These are phyloP conservation scores for Synchytrium microbalum DNA, from an alignment of 371 early-diverging fungal genomes.

Conservation along the genomic window DNA sequence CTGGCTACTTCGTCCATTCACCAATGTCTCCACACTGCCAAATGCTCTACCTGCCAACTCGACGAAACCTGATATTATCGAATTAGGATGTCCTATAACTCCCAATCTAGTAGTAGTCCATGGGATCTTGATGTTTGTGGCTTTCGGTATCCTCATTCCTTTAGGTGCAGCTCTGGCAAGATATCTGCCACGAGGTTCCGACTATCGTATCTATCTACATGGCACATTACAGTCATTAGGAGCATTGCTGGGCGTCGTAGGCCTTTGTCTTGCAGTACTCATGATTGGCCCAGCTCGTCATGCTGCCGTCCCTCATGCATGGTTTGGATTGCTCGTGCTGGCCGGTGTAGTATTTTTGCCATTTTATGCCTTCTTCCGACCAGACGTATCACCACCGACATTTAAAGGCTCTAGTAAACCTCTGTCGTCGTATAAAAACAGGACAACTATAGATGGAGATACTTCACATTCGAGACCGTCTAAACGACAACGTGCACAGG, in stretches of 20 bases:
- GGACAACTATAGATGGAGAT: background rate
- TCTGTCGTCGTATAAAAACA: background rate
- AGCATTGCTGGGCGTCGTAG: background rate
- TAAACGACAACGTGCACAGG: background rate
- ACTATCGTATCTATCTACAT: background rate
- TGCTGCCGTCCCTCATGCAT: slow-evolving; percentile 5
- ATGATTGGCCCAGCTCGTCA: background rate
- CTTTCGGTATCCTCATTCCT: slow-evolving; percentile 2
- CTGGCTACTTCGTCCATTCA: background rate
- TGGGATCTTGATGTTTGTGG: background rate
- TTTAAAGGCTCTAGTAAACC: background rate
- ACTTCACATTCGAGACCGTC: background rate
- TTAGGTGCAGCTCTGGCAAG: background rate
- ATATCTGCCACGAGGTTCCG: background rate
- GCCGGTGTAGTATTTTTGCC: slow-evolving; percentile 3
- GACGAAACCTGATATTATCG: background rate
- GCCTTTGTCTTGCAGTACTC: background rate
- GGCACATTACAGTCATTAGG: slow-evolving; percentile 3
- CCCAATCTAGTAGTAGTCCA: slow-evolving; percentile 1
- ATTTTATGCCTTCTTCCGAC: slow-evolving; percentile 1
- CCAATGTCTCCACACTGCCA: background rate
- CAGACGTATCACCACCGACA: background rate
- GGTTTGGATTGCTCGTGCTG: background rate
- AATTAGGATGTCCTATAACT: background rate
- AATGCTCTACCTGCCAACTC: background rate